Percentiles rank a stretch among this genome's conserved stretches.
phyloP scores from a whole-genome alignment of 768 basidiomycete species.

The Rhodocollybia butyracea region DNA sequence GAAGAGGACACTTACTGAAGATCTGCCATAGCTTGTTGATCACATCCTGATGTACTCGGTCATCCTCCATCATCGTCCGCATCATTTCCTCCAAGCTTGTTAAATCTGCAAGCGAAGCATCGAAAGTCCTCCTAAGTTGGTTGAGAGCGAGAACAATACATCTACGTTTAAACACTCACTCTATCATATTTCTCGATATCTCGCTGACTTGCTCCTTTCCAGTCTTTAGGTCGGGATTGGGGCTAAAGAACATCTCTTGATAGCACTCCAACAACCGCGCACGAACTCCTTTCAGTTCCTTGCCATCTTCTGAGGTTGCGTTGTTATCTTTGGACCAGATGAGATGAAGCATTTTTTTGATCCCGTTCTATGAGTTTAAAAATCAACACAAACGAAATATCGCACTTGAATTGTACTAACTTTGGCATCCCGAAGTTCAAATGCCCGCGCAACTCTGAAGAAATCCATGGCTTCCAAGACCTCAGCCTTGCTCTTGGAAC shows the following conservation, averaged over 20 bases:
- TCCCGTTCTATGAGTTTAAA: constrained; percentile 56
- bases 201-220: constrained; percentile 86
- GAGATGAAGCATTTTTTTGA: constrained; percentile 95
- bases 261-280: constrained; percentile 89
- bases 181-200: constrained; percentile 96
- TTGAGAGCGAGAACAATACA: neutral
- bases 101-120: constrained; percentile 89
- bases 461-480: constrained; percentile 87
- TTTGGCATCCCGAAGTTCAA: constrained; percentile 75
- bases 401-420: constrained; percentile 31
- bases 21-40: constrained; percentile 93
- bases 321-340: constrained; percentile 96
- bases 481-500: constrained; percentile 82
- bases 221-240: constrained; percentile 61
- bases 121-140: constrained; percentile 72
- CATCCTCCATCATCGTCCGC: constrained; percentile 92
- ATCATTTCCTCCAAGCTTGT: constrained; percentile 97
- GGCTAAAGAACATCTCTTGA: constrained; percentile 83
- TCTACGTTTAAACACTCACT: constrained; percentile 47
- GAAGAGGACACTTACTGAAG: constrained; percentile 62
- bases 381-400: neutral
- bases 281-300: constrained; percentile 84
- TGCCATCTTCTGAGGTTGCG: constrained; percentile 58
- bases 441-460: constrained; percentile 79
- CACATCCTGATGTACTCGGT: constrained; percentile 70